Base-by-base conservation (phyloP, 345 rosid genomes). In the Melaleuca alternifolia region DNA sequence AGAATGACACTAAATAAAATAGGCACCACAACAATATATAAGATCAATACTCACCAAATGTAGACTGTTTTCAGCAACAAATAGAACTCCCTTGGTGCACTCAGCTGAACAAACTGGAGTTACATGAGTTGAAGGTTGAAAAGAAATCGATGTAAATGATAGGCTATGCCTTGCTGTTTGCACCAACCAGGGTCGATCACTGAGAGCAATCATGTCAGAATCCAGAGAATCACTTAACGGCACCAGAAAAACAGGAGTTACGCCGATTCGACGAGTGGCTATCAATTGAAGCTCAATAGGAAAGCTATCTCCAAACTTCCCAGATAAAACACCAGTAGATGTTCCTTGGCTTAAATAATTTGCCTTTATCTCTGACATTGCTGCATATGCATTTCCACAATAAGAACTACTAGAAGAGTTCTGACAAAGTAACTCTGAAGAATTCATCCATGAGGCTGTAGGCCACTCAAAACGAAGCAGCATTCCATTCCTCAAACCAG, bases 401-500 rank as follows among this genome's bases (percentile, higher is more conserved):
- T 85, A 65, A 57, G 90, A 86, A 90, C 87, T 86, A 88, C 87
- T 30, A 87, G 90, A 79, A 85, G 90, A 56, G 75, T 77, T 57
- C 52, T 28, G 87, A 85, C 83, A 83, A 24, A 89, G 84, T 85
- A 85, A 62, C 59, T 88, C 92, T 46, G 91, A 86, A 85, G 91
- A 89, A 79, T 90, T 86, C 86, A 89, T 59, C 79, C 89, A 84
- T 83, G 90, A 89, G 51, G 88, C 83, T 87, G 93, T 87, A 82
- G 98, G 98, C 98, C 96, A 95, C 91, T 97, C 99, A 93, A 96
- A 96, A 56, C 98, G 96, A 83, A 97, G 98, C 54, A 97, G 94
- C 99, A 97, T 97, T 83, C 99, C 99, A 88, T 97, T 97, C 92
- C 99, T 96, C 91, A 97, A 92, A 82, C 99, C 98, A 79, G 95